phyloP scores from a whole-genome alignment of 208 protist genomes.

The Wallacemonas sp. region DNA sequence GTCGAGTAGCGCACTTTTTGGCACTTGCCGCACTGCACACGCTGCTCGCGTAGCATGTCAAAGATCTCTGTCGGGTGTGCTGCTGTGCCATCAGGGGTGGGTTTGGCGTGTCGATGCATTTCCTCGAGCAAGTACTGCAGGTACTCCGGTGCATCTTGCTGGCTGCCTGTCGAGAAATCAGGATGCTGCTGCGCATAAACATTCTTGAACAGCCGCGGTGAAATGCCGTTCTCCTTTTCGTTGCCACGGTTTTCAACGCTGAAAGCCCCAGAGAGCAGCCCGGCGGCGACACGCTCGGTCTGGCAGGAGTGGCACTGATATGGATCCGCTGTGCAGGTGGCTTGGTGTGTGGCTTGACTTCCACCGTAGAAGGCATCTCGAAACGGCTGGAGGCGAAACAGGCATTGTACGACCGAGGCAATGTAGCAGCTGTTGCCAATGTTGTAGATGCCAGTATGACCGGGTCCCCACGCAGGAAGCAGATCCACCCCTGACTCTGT shows the following conservation, averaged over 20 bases:
- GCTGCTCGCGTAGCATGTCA: slow-evolving; percentile 86
- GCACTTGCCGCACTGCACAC: slow-evolving; percentile 85
- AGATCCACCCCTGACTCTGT: slow-evolving; percentile 88
- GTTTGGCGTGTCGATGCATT: slow-evolving; percentile 72
- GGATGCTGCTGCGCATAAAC: slow-evolving; percentile 92
- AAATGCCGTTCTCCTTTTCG: slow-evolving; percentile 73
- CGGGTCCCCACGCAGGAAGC: slow-evolving; percentile 91
- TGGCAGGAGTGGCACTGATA: slow-evolving; percentile 82
- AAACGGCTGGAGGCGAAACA: slow-evolving; percentile 87
- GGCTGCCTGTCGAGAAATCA: slow-evolving; percentile 94
- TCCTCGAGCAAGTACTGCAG: slow-evolving; percentile 91
- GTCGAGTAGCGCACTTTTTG: slow-evolving; percentile 88
- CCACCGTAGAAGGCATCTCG: slow-evolving; percentile 65
- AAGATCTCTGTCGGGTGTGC: slow-evolving; percentile 54
- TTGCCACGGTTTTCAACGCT: slow-evolving; percentile 48
- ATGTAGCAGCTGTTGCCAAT: slow-evolving; percentile 99
- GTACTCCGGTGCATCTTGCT: slow-evolving; percentile 97
- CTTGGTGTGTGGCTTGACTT: slow-evolving; percentile 47
- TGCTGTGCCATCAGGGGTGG: slow-evolving; percentile 1
- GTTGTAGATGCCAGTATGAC: slow-evolving; percentile 94
- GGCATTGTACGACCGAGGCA: slow-evolving; percentile 93
- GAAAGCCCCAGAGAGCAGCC: slow-evolving; percentile 92
- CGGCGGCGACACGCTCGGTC: slow-evolving; percentile 91
- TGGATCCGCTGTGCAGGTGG: slow-evolving; percentile 49
- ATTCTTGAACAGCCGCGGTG: slow-evolving; percentile 93